These are phyloP conservation scores for Solanum chiquidenum DNA, from an alignment of 257 asterid genomes.

Conservation along the genomic window DNA sequence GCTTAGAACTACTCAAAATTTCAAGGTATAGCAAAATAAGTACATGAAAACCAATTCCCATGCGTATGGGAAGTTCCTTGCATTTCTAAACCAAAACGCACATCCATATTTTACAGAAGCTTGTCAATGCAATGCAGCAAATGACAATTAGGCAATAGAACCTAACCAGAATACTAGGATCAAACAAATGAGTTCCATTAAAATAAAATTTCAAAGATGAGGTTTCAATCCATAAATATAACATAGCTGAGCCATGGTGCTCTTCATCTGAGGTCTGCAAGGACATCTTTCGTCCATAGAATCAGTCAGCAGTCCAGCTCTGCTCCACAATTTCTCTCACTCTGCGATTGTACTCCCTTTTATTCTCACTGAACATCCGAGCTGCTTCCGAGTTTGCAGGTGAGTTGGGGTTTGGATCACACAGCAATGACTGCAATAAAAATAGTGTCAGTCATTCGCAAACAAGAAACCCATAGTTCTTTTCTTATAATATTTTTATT, in stretches of 20 bases:
- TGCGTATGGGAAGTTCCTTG: background rate
- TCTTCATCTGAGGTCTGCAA: background rate
- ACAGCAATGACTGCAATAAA: constrained; percentile 54
- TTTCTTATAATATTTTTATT: background rate
- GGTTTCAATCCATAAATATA: constrained; percentile 4
- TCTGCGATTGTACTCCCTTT: constrained; percentile 71
- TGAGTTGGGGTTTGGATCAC: constrained; percentile 87
- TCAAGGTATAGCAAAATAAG: background rate
- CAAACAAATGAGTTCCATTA: constrained; percentile 2
- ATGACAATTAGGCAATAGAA: constrained; percentile 8
- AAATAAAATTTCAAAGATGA: constrained; percentile 6
- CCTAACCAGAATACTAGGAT: constrained; percentile 2
- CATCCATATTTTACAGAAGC: constrained; percentile 21
- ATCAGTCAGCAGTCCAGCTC: constrained; percentile 84
- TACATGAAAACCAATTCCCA: background rate
- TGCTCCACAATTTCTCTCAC: constrained; percentile 76
- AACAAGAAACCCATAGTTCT: background rate
- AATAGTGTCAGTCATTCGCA: background rate
- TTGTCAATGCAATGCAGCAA: constrained; percentile 10
- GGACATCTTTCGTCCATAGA: background rate
- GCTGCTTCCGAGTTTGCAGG: constrained; percentile 93
- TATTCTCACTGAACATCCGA: constrained; percentile 71
- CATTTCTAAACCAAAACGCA: background rate
- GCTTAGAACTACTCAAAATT: background rate
- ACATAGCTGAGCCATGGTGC: background rate